Conservation (phyloP, 257 asterid genomes). For the Solanum pinnatisectum region DNA sequence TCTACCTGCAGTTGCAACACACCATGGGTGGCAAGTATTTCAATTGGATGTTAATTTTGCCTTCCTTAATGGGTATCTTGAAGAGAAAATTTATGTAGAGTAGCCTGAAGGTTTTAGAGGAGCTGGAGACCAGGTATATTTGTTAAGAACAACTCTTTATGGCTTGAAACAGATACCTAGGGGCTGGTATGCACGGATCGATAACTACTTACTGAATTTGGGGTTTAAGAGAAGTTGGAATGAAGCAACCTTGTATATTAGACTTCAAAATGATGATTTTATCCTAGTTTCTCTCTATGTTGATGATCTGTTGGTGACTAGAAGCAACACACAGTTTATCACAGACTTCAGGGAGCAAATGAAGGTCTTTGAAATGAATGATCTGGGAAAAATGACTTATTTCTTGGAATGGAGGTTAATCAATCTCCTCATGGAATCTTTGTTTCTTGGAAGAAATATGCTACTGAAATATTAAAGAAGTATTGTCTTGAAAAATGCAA, state of each 20-base stretch:
- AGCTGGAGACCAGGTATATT: too few species aligned
- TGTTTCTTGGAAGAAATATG: too few species aligned
- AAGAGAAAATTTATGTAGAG: background rate
- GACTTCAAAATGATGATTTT: background rate
- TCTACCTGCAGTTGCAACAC: background rate
- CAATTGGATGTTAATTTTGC: too few species aligned
- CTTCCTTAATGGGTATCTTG: background rate
- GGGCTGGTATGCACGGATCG: background rate
- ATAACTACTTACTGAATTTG: background rate
- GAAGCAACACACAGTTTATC: background rate
- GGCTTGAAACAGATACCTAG: background rate
- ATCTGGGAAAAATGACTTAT: background rate
- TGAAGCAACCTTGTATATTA: background rate
- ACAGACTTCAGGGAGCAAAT: background rate
- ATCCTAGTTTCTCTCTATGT: background rate
- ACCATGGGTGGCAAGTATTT: background rate
- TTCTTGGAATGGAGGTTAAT: background rate
- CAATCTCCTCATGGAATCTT: background rate
- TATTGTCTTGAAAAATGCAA: too few species aligned
- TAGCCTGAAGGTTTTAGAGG: background rate
- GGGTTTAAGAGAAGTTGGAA: background rate
- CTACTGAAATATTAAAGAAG: too few species aligned
- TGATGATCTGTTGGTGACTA: background rate
- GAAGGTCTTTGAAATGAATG: background rate
- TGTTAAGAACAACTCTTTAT: too few species aligned